Conservation (phyloP, 2,329 filamentous ascomycete species). For the Aspergillus quadricinctus region DNA sequence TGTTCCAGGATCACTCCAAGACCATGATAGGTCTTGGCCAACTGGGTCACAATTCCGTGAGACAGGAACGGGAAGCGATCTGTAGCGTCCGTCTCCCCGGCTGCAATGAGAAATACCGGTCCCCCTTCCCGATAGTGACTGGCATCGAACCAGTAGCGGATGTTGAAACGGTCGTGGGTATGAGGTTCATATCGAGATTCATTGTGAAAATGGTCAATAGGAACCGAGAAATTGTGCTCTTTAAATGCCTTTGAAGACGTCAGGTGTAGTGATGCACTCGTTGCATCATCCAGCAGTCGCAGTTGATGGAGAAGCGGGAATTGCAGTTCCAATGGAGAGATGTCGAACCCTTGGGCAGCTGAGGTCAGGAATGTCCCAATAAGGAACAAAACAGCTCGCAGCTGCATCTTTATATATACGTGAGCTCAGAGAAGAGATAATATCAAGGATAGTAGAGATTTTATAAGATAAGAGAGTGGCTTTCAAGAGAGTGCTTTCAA, state of each 20-base stretch:
- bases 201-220: conserved; percentile 80
- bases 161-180: conserved; percentile 59
- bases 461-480: neutral
- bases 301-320: neutral
- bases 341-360: neutral
- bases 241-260: conserved; percentile 34
- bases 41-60: conserved; percentile 69
- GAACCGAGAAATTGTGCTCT: conserved; percentile 51
- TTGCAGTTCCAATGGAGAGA: neutral
- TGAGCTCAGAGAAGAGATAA: neutral
- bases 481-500: neutral
- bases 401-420: neutral
- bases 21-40: conserved; percentile 67
- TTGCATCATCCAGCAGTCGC: neutral
- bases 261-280: neutral
- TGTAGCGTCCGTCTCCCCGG: conserved; percentile 56
- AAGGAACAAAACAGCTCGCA: neutral
- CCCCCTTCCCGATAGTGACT: conserved; percentile 71
- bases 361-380: neutral
- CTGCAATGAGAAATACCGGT: conserved; percentile 72
- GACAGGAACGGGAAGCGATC: conserved; percentile 61
- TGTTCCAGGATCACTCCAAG: conserved; percentile 81
- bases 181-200: conserved; percentile 74
- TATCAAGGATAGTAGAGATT: neutral
- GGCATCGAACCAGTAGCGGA: conserved; percentile 82